Evolutionary conservation across 495 filamentous ascomycete species (phyloP), one percentile per base, ranked within the genome.

Genomic region (Neurospora pannonica): DNA sequence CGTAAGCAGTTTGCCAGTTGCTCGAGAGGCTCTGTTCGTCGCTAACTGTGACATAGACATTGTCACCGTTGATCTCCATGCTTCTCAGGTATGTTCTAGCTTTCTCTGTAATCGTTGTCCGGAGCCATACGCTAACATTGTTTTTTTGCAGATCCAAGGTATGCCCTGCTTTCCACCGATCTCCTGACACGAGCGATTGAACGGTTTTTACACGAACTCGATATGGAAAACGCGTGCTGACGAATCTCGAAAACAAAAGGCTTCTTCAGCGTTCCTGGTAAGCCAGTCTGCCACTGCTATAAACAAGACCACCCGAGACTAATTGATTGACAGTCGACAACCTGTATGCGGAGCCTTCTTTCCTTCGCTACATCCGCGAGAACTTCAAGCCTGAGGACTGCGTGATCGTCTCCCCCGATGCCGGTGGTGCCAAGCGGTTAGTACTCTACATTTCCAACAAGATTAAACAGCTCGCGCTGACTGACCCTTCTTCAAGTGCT

Each of bases 321-420:
- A 46, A 46, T 9, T 9, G 19, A 46, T 46, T 3, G 7, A 46
- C 19, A 46, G 80, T 82, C 54, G 96, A 99, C 81, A 98, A 98
- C 83, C 86, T 99, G 17, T 98, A 98, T 80, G 96, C 95, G 37
- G 95, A 98, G 83, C 95, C 95, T 2, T 95, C 93, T 71, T 96
- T 95, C 75, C 84, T 98, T 77, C 88, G 92, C 75, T 97, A 94
- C 89, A 97, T 98, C 75, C 85, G 92, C 74, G 93, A 97, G 83
- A 93, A 98, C 80, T 86, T 97, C 71, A 86, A 90, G 74, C 89
- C 94, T 28, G 87, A 89, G 77, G 93, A 97, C 76, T 94, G 92
- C 77, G 93, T 99, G 71, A 97, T 99, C 77, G 96, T 99, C 72
- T 96, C 93, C 76, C 96, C 97, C 0, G 96, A 98, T 85, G 96